Evolutionary conservation across 2,329 filamentous ascomycete genomes (phyloP), one percentile per base, ranked within the genome.

Genomic region (Aspergillus ruber): DNA sequence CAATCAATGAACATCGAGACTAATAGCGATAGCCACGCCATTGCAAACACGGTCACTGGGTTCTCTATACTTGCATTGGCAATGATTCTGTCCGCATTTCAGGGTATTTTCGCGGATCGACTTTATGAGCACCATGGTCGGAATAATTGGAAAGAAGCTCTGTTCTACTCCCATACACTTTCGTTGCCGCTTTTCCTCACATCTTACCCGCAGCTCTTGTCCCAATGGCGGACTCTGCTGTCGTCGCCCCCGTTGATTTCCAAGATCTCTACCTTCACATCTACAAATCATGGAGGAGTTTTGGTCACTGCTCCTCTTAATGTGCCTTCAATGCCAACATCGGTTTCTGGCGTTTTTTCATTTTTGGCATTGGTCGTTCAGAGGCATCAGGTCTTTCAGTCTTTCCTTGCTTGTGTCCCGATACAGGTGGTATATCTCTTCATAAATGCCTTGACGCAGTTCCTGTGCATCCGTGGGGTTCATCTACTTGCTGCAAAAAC

Each of bases 51-150:
- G 12, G 64, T 68, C 13, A 65, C 67, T 82, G 93, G 93, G 3
- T 84, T 98, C 10, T 69, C 79, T 3, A 86, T 98, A 44, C 80
- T 98, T 13, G 87, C 95, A 41, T 66, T 94, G 33, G 93, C 93
- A 1, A 93, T 98, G 70, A 71, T 95, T 4, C 79, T 97, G 18
- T 94, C 90, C 6, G 90, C 93, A 18, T 86, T 90, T 61, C 96
- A 97, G 85, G 93, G 93, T 4, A 80, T 96, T 25, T 97, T 95
- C 66, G 91, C 91, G 0, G 90, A 98, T 66, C 83, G 90, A 56
- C 88, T 90, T 1, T 98, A 97, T 72, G 80, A 80, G 49, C 80
- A 79, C 48, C 90, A 95, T 67, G 90, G 90, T 5, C 86, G 70
- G 17, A 65, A 87, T 25, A 86, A 93, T 66, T 97, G 93, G 89